These are phyloP conservation scores for Beauveria asiatica DNA, from an alignment of 2,329 filamentous ascomycete genomes.

Conservation along the genomic window DNA sequence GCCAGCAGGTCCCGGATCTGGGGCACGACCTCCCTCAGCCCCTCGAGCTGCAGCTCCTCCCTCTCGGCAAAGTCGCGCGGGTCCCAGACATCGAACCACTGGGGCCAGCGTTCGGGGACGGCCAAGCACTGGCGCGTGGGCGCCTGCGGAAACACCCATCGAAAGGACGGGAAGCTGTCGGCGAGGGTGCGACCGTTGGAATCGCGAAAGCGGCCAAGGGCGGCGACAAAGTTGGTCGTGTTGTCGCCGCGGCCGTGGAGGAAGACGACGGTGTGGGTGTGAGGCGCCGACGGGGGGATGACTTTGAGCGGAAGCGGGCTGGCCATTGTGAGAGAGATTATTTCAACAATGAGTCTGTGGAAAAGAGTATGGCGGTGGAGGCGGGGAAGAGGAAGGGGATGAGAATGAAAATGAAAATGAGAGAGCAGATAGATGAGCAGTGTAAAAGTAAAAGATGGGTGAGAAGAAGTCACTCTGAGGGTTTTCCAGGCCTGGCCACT, in stretches of 20 bases:
- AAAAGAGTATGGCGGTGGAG: too few relatives aligned
- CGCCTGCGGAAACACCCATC: constrained; percentile 42
- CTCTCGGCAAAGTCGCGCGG: constrained; percentile 29
- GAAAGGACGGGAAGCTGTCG: constrained; percentile 34
- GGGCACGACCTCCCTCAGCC: constrained; percentile 30
- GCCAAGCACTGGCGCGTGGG: constrained; percentile 20
- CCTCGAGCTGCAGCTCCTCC: constrained; percentile 34
- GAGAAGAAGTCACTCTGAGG: too few relatives aligned
- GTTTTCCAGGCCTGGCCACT: too few relatives aligned
- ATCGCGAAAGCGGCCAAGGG: constrained; percentile 23
- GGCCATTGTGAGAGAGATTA: neutral
- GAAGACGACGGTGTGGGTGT: constrained; percentile 36
- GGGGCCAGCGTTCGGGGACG: constrained; percentile 21
- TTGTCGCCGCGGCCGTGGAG: constrained; percentile 37
- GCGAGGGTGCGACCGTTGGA: constrained; percentile 25
- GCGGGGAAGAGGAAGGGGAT: too few relatives aligned
- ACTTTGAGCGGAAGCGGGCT: neutral
- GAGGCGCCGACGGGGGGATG: constrained; percentile 9
- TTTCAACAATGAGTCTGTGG: too few relatives aligned
- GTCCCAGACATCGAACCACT: constrained; percentile 46
- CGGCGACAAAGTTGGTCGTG: constrained; percentile 22
- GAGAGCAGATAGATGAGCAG: too few relatives aligned
- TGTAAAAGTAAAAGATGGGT: too few relatives aligned
- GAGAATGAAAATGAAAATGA: too few relatives aligned
- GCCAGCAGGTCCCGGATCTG: constrained; percentile 25